Conservation (phyloP, 176 grass and related monocot genomes). For the Miscanthus lutarioriparius region DNA sequence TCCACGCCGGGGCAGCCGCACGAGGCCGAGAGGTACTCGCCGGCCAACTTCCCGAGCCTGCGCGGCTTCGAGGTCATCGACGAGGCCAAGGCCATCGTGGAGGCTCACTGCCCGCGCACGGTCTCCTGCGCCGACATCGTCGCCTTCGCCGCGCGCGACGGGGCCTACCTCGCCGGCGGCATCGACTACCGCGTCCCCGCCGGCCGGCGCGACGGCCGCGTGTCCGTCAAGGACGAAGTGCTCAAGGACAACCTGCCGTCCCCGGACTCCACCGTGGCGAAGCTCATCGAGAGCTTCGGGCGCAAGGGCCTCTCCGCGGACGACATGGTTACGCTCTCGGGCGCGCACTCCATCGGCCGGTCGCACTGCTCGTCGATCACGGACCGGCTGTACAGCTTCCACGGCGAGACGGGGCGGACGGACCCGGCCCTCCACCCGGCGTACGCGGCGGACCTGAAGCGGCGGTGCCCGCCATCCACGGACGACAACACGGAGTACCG, state of each 20-base stretch:
- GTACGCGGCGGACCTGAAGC: conserved; percentile 38
- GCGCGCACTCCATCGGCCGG: conserved; percentile 46
- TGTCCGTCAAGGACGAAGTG: conserved; percentile 15
- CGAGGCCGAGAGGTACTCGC: conserved; percentile 34
- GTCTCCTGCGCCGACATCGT: conserved; percentile 53
- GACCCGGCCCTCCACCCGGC: conserved; percentile 29
- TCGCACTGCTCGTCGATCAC: conserved; percentile 44
- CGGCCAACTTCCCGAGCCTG: conserved; percentile 41
- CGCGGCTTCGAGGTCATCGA: conserved; percentile 50
- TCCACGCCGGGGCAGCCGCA: conserved; percentile 19
- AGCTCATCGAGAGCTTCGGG: conserved; percentile 29
- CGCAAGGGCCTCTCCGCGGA: conserved; percentile 37
- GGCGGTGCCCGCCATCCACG: conserved; percentile 36
- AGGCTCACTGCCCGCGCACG: conserved; percentile 37
- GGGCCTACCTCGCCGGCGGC: conserved; percentile 44
- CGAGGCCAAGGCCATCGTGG: conserved; percentile 42
- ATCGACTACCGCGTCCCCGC: conserved; percentile 48
- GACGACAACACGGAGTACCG: neutral
- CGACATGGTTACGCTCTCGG: conserved; percentile 45
- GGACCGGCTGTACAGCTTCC: neutral
- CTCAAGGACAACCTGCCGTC: conserved; percentile 28
- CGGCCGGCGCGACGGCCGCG: conserved; percentile 54
- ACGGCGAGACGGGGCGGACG: conserved; percentile 5
- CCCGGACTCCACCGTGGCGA: neutral
- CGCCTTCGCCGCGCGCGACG: conserved; percentile 51